phyloP scores from a whole-genome alignment of 306 rosid species.

The Dalbergia oliveri region DNA sequence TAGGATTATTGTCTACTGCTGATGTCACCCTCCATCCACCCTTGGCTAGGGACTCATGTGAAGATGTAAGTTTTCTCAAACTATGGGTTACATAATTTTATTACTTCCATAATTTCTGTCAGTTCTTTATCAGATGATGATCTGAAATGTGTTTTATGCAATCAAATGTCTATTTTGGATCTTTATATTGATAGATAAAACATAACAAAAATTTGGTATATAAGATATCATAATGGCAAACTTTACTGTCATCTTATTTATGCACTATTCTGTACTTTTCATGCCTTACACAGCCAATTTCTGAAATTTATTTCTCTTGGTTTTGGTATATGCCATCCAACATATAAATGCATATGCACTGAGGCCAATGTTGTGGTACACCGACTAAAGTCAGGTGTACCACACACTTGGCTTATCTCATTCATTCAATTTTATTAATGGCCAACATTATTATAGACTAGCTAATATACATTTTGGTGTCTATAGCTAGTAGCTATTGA shows the following conservation, averaged over 20 bases:
- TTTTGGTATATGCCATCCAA: background rate
- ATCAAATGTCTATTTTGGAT: constrained; percentile 16
- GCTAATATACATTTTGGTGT: too few species aligned
- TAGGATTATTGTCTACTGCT: constrained; percentile 73
- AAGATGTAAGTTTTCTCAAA: constrained; percentile 69
- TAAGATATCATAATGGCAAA: background rate
- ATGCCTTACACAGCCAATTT: constrained; percentile 5
- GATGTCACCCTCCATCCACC: constrained; percentile 71
- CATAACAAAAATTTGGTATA: background rate
- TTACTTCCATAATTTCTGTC: constrained; percentile 16
- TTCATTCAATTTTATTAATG: too few species aligned
- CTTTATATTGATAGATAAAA: background rate
- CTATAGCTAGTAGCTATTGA: too few species aligned
- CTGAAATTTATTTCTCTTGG: constrained; percentile 1
- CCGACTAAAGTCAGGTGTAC: too few species aligned
- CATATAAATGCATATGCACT: background rate
- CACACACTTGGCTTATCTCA: background rate
- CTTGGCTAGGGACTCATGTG: constrained; percentile 72
- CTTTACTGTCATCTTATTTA: constrained; percentile 7
- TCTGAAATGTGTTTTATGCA: constrained; percentile 18
- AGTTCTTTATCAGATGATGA: constrained; percentile 13
- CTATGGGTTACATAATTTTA: constrained; percentile 8
- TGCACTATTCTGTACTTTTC: background rate
- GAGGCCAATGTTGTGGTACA: too few species aligned
- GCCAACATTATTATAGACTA: too few species aligned